Conservation (phyloP, 345 rosid genomes). For the Brassica napus region DNA sequence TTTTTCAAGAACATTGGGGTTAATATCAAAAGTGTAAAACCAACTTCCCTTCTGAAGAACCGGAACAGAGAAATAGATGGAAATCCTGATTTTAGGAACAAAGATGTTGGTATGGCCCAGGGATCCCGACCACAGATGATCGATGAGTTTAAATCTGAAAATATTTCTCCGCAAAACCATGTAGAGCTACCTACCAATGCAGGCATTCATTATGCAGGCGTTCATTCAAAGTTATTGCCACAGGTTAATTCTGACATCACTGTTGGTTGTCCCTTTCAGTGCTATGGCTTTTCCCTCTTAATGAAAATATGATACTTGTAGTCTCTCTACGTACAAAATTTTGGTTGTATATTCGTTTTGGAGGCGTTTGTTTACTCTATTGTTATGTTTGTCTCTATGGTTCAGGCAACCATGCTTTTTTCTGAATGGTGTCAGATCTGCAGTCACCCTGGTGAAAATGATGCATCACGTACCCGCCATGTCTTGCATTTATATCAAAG, state of each 20-base stretch:
- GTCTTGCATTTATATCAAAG: too few relatives aligned
- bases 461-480: too few relatives aligned
- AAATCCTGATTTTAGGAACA: conserved; percentile 76
- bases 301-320: too few relatives aligned
- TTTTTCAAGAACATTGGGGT: conserved; percentile 77
- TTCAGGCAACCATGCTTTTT: neutral
- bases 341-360: neutral
- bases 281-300: too few relatives aligned
- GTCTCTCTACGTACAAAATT: neutral
- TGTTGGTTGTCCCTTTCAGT: neutral
- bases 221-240: conserved; percentile 62
- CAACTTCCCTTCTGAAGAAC: conserved; percentile 76
- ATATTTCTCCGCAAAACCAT: conserved; percentile 42
- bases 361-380: neutral
- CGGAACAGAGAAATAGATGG: conserved; percentile 85
- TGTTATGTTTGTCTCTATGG: conserved; percentile 12
- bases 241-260: conserved; percentile 54
- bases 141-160: conserved; percentile 62
- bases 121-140: conserved; percentile 56
- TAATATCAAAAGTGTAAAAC: conserved; percentile 70
- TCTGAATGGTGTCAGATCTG: too few relatives aligned
- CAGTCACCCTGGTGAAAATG: too few relatives aligned
- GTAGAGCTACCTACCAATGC: conserved; percentile 38
- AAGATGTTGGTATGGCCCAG: conserved; percentile 55
- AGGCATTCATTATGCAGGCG: conserved; percentile 56